Conservation (phyloP, 805 yeast genomes). For the Suhomyces vadensis region DNA sequence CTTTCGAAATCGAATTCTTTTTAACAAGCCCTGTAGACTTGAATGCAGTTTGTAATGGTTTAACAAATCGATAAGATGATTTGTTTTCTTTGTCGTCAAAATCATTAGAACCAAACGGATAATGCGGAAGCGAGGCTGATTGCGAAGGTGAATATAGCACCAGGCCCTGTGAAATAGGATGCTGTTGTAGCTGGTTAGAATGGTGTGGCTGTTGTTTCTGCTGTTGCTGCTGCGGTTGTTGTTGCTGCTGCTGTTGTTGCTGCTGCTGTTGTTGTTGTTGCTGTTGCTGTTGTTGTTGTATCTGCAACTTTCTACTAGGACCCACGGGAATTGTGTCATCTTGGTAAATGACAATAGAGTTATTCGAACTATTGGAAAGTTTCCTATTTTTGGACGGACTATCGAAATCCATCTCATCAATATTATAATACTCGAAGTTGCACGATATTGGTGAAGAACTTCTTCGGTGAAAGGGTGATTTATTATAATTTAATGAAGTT, state of each 20-base stretch:
- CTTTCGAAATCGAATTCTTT: conserved; percentile 36
- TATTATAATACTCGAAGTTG: conserved; percentile 24
- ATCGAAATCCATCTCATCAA: conserved; percentile 29
- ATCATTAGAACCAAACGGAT: conserved; percentile 4
- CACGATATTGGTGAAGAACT: conserved; percentile 13
- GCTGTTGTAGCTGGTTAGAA: too few relatives aligned
- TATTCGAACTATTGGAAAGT: conserved; percentile 19
- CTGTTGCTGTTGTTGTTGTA: conserved; percentile 1
- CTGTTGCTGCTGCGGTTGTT: conserved; percentile 1
- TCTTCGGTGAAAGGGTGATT: conserved; percentile 15
- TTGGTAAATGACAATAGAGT: conserved; percentile 26
- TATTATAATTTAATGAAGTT: conserved; percentile 13
- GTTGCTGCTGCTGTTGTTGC: neutral
- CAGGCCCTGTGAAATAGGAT: conserved; percentile 13
- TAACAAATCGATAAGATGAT: conserved; percentile 61
- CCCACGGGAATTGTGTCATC: conserved; percentile 14
- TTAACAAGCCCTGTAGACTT: conserved; percentile 70
- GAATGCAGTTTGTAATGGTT: conserved; percentile 85
- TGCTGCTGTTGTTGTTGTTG: conserved; percentile 3
- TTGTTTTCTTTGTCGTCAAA: conserved; percentile 42
- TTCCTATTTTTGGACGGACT: conserved; percentile 35
- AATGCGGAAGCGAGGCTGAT: neutral
- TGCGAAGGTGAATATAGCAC: conserved; percentile 44
- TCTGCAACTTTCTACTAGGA: conserved; percentile 4
- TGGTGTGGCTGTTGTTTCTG: conserved; percentile 1